Evolutionary conservation across 1,139 yeast species (phyloP), one percentile per base, ranked within the genome.

Genomic region (Kazachstania sp.): DNA sequence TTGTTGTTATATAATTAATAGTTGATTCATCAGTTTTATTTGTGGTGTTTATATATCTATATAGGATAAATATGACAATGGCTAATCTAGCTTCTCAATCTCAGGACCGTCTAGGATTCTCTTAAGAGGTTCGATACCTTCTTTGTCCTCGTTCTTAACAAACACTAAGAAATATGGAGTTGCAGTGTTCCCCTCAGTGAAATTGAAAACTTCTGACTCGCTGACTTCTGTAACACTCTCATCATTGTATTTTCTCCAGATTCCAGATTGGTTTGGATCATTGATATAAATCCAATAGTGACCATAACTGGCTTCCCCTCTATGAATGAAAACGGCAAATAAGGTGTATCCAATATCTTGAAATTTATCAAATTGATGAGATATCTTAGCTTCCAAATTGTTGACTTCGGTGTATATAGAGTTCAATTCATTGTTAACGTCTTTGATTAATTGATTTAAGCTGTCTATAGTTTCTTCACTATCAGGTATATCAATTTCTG

Each of bases 291-390:
- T 78, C 97, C 97, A 92, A 64, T 92, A 92, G 66, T 92, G 98
- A 3, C 98, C 98, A 61, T 86, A 90, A 48, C 88, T 81, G 1
- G 96, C 98, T 59, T 88, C 95, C 7, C 98, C 98, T 47, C 97
- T 73, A 65, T 92, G 98, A 43, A 94, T 87, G 60, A 92, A 92
- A 7, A 92, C 83, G 0, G 97, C 95, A 70, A 90, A 92, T 12
- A 92, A 74, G 0, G 86, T 74, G 64, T 92, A 92, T 0, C 92
- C 95, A 29, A 82, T 75, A 47, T 74, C 68, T 45, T 73, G 76
- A 67, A 83, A 78, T 9, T 71, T 70, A 19, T 71, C 70, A 61
- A 84, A 88, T 58, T 84, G 94, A 23, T 65, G 66, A 19, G 76
- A 67, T 8, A 86, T 77, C 44, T 70, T 70, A 1, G 57, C 55